Evolutionary conservation across 129 eudicot species (phyloP), one percentile per base, ranked within the genome.

Genomic region (Flaveria robusta): DNA sequence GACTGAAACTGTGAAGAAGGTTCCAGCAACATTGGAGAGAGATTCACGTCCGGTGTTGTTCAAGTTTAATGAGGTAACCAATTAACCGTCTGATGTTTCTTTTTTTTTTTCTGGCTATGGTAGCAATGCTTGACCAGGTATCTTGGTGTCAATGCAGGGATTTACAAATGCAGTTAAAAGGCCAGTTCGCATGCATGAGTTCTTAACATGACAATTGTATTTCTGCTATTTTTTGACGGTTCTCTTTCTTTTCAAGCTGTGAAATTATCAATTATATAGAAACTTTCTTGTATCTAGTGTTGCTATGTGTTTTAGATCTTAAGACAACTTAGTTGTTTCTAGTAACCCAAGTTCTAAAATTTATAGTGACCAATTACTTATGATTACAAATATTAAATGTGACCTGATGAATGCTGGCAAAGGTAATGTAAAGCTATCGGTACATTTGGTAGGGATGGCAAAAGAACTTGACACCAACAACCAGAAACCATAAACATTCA

Each of bases 111-210:
- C 41, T 29, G 15, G 3, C 9, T 41, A 2, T 45, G 46, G 27
- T 66, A 66, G 13, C 47, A 14, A 37, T 66, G 49, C 71, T 39
- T 66, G 71, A 66, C 7, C 16, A 37, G 47, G 11, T 37, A 66
- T 73, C 15, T 60, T 58, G 11, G 23, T 41, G 65, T 58, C 15
- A 70, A 77, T 81, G 89, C 87, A 94, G 98, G 99, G 99, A 11
- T 91, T 75, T 77, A 94, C 99, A 46, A 94, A 94, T 84, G 97
- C 99, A 71, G 99, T 94, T 24, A 94, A 87, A 80, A 84, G 96
- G 76, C 99, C 99, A 9, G 97, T 94, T 70, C 87, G 89, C 52
- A 83, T 91, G 66, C 97, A 86, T 8, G 97, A 94, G 68, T 91
- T 94, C 78, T 83, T 89, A 64, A 77, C 71, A 34, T 86, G 85